Evolutionary conservation across 2,329 filamentous ascomycete genomes (phyloP), one percentile per base, ranked within the genome.

Genomic region (Penicillium sp.): DNA sequence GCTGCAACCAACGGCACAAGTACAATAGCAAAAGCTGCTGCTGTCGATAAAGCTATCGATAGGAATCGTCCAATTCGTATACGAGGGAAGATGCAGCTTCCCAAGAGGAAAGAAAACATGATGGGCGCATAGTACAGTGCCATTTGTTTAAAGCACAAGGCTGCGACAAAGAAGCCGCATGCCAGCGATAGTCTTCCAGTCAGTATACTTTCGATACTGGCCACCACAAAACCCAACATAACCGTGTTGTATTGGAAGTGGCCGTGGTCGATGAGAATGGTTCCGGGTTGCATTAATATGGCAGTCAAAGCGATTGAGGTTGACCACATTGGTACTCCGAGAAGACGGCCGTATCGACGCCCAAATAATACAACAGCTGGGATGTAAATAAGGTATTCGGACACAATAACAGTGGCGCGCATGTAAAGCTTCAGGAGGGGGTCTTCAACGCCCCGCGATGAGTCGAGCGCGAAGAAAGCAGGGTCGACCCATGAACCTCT

Each of bases 71-170:
- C 70, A 2, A 86, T 65, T 56, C 88, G 86, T 65, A 92, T 74
- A 11, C 80, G 79, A 0, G 92, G 92, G 61, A 86, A 87, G n/a
- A 95, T 65, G 68, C 92, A 97, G 66, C 87, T 85, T 8, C 93
- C 94, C 0, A 97, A 79, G 1, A 99, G 84, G 68, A 92, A 99
- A 30, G 91, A 88, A 71, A 97, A 97, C 57, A 97, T 87, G 20
- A 88, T 87, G 14, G 95, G 92, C 3, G 95, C 91, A 73, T 97
- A 99, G 77, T 97, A 99, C 16, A 99, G 81, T 1, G 93, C 93
- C 95, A 99, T 99, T 73, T 99, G 94, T 79, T 99, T 99, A 80
- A 97, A 99, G 5, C 91, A 91, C n/a, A 99, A 79, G 3, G 93
- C 90, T 16, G 84, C 85, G 6, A 99, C 94, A 65, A 99, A 99